phyloP scores from a whole-genome alignment of 345 rosid genomes.

The Fremontodendron californicum region DNA sequence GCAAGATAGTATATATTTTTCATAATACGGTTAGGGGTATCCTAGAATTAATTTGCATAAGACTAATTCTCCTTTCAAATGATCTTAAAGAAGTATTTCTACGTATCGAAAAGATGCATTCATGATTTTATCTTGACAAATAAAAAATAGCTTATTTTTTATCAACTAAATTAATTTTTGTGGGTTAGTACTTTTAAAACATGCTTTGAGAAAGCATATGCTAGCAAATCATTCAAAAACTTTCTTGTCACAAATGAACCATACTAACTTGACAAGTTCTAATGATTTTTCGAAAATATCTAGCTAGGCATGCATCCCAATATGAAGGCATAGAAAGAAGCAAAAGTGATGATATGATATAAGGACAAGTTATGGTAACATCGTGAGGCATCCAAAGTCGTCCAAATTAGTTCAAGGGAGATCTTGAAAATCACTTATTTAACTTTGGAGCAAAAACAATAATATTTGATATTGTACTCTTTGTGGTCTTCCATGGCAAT shows the following conservation, averaged over 20 bases:
- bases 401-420: neutral
- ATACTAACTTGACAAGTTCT: neutral
- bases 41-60: too few species aligned
- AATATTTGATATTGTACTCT: neutral
- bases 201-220: neutral
- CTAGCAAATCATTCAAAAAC: neutral
- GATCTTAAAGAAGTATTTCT: too few species aligned
- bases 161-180: too few species aligned
- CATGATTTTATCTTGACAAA: too few species aligned
- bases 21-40: too few species aligned
- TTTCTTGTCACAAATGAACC: neutral
- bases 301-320: neutral
- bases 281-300: neutral
- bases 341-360: neutral
- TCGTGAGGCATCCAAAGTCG: neutral
- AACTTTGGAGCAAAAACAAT: conserved; percentile 4
- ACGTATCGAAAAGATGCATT: too few species aligned
- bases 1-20: neutral
- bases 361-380: neutral
- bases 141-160: too few species aligned
- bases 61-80: too few species aligned
- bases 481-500: conserved; percentile 19
- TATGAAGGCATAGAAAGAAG: neutral
- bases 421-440: neutral
- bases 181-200: too few species aligned